Conservation (phyloP, 768 basidiomycete species). For the Rhodosporidiobolus sp. region DNA sequence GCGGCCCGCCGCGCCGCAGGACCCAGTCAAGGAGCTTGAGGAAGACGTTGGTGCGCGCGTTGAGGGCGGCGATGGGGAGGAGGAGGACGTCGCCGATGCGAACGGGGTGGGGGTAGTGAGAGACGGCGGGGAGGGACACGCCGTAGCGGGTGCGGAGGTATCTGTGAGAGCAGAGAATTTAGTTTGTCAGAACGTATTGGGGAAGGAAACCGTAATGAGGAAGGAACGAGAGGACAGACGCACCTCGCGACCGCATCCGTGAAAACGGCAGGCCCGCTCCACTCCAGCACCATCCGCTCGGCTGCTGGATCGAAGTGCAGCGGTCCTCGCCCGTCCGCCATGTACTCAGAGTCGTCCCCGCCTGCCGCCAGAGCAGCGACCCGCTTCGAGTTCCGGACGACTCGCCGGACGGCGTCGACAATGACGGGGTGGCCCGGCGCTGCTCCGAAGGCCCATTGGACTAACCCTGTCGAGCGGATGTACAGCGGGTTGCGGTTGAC, state of each 20-base stretch:
- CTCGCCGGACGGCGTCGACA: conserved; percentile 44
- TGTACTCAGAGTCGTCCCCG: conserved; percentile 14
- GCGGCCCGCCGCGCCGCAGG: not conserved
- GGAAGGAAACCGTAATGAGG: not conserved
- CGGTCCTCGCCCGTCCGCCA: conserved; percentile 1
- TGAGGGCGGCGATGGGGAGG: conserved; percentile 11
- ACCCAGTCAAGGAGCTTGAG: conserved; percentile 1
- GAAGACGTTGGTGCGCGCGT: conserved; percentile 38
- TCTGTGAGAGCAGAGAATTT: conserved; percentile 13
- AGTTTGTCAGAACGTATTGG: not conserved
- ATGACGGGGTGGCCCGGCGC: conserved; percentile 47
- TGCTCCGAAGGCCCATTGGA: conserved; percentile 48
- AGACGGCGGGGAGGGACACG: conserved; percentile 44
- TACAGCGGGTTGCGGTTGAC: conserved; percentile 5
- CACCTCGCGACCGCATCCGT: conserved; percentile 27
- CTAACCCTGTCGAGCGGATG: conserved; percentile 28
- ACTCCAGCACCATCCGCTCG: conserved; percentile 43
- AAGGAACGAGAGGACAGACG: not conserved
- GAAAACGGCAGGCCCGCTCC: conserved; percentile 41
- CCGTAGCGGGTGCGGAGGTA: conserved; percentile 46
- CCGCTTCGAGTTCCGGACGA: conserved; percentile 29
- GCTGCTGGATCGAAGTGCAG: conserved; percentile 8
- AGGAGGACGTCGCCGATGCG: conserved; percentile 47
- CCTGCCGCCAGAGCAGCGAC: conserved; percentile 1
- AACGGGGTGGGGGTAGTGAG: conserved; percentile 42